Evolutionary conservation across 2,329 filamentous ascomycete genomes (phyloP).

Genomic region (Sphaerulina populicola): DNA sequence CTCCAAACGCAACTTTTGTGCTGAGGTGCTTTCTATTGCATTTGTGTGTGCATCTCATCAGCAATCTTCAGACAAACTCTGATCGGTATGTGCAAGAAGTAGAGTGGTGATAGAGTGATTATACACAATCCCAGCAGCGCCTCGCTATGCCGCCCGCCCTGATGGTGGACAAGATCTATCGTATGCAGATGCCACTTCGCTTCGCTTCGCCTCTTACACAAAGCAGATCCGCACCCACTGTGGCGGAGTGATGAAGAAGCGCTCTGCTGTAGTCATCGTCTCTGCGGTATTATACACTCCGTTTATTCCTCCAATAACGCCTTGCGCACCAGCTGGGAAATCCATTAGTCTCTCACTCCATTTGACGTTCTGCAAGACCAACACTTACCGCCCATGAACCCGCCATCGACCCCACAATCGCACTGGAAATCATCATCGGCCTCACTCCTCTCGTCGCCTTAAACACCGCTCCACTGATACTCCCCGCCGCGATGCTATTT

Average conservation of each 20-base stretch:
- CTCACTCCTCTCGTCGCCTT: constrained; percentile 86
- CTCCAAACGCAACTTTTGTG: too few species aligned
- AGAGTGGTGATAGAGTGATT: constrained; percentile 8
- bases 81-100: not conserved
- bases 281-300: constrained; percentile 3
- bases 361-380: not conserved
- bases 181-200: constrained; percentile 1
- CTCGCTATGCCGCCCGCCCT: constrained; percentile 4
- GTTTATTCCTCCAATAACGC: constrained; percentile 18
- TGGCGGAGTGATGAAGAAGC: constrained; percentile 4
- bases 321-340: constrained; percentile 21
- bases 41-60: not conserved
- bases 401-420: constrained; percentile 76
- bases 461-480: constrained; percentile 84
- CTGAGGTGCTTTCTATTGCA: too few species aligned
- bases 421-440: constrained; percentile 91
- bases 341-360: constrained; percentile 2
- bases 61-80: not conserved
- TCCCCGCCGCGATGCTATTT: constrained; percentile 81
- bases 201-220: not conserved
- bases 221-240: not conserved
- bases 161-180: constrained; percentile 10
- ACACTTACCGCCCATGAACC: constrained; percentile 80
- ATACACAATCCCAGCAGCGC: constrained; percentile 9
- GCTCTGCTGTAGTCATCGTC: constrained; percentile 4